A percentile compares a stretch with the other conserved stretches of the same genome.
Evolutionary conservation across 441 rosid genomes (phyloP).

Genomic region (Mallotus repandus): DNA sequence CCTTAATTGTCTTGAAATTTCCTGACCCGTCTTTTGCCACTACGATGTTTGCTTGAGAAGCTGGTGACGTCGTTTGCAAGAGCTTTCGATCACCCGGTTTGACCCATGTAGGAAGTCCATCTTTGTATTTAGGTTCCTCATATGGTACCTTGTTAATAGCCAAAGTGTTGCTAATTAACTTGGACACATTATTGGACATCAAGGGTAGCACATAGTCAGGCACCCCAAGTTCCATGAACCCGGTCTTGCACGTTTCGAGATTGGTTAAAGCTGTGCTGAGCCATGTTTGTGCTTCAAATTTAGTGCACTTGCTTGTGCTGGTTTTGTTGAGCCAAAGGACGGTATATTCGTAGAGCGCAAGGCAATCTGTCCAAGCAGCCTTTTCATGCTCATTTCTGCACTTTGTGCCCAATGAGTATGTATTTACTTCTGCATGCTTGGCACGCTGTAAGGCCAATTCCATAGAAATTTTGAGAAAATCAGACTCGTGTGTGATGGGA

Average conservation of each 20-base stretch:
- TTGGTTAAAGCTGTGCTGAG: conserved; percentile 80
- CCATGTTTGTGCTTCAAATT: conserved; percentile 75
- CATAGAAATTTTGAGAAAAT: conserved; percentile 39
- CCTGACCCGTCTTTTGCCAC: conserved; percentile 80
- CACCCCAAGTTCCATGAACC: conserved; percentile 62
- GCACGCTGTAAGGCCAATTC: conserved; percentile 40
- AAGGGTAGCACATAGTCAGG: conserved; percentile 50
- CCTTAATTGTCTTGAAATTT: conserved; percentile 52
- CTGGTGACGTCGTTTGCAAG: conserved; percentile 38
- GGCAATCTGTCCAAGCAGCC: conserved; percentile 81
- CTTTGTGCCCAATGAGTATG: conserved; percentile 36
- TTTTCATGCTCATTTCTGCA: conserved; percentile 45
- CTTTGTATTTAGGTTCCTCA: conserved; percentile 37
- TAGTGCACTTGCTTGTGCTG: conserved; percentile 31
- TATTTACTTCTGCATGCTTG: conserved; percentile 30
- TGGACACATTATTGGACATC: conserved; percentile 59
- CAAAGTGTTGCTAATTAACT: conserved; percentile 59
- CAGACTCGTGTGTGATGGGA: conserved; percentile 28
- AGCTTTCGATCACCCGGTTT: conserved; percentile 59
- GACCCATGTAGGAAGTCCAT: conserved; percentile 71
- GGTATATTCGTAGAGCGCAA: conserved; percentile 50
- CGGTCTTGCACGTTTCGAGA: conserved; percentile 66
- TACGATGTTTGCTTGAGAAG: conserved; percentile 44
- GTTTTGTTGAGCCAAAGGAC: conserved; percentile 57
- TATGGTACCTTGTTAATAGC: conserved; percentile 42